These are phyloP conservation scores for Diaporthe sp. DNA, from an alignment of 2,329 filamentous ascomycete species.

Conservation along the genomic window DNA sequence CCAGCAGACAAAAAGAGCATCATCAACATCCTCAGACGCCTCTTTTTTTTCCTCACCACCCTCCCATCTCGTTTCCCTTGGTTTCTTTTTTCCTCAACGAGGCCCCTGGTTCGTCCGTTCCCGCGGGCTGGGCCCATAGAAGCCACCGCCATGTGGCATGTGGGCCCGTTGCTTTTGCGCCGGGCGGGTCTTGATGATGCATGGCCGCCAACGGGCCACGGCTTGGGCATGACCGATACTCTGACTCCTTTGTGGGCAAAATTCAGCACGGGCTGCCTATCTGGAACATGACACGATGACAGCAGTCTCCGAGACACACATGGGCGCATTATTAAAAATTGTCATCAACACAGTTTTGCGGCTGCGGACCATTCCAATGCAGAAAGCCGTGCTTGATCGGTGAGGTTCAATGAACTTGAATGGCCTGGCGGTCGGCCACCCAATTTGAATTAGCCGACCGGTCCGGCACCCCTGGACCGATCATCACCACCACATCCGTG, in stretches of 20 bases:
- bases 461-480: conserved; percentile 6
- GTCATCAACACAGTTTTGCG: not conserved
- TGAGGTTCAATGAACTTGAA: not conserved
- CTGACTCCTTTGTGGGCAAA: conserved; percentile 21
- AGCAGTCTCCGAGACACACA: conserved; percentile 26
- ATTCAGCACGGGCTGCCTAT: not conserved
- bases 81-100: not conserved
- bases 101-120: conserved; percentile 17
- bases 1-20: conserved; percentile 2
- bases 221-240: conserved; percentile 32
- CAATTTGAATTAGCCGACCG: conserved; percentile 26
- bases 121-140: conserved; percentile 7
- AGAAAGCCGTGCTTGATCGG: not conserved
- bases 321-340: conserved; percentile 27
- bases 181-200: conserved; percentile 20
- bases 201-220: conserved; percentile 21
- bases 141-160: conserved; percentile 34
- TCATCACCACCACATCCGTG: not conserved
- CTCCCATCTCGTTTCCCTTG: not conserved
- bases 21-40: conserved; percentile 22
- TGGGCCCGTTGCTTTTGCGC: conserved; percentile 20
- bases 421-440: not conserved
- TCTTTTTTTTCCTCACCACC: not conserved
- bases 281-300: conserved; percentile 29
- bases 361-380: conserved; percentile 1